Evolutionary conservation across 495 filamentous ascomycete species (phyloP).

Genomic region (Penicillium goetzii): DNA sequence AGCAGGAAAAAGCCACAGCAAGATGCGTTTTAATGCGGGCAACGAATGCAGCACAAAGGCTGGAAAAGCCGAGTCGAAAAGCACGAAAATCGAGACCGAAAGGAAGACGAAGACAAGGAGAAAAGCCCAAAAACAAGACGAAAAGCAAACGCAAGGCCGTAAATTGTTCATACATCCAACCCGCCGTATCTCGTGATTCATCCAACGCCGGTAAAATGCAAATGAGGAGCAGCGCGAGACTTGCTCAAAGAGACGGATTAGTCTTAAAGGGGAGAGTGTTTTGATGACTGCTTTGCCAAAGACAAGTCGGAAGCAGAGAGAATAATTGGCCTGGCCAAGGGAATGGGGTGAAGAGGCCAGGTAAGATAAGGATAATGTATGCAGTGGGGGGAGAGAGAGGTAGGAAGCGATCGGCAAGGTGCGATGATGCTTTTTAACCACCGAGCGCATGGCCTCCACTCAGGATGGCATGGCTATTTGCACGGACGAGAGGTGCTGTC

Average conservation of each 20-base stretch:
- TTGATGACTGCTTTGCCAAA: neutral
- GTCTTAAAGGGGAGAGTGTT: constrained; percentile 3
- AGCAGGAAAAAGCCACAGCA: constrained; percentile 36
- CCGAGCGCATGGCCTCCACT: constrained; percentile 55
- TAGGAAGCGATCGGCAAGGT: neutral
- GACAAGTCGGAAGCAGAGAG: neutral
- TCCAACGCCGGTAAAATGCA: constrained; percentile 49
- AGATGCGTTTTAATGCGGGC: constrained; percentile 28
- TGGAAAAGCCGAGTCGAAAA: constrained; percentile 20
- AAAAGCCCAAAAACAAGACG: constrained; percentile 35
- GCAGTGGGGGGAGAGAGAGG: constrained; percentile 4
- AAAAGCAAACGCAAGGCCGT: constrained; percentile 32
- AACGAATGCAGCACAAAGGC: constrained; percentile 21
- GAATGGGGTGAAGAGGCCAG: neutral
- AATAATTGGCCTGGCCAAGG: neutral
- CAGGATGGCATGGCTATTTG: constrained; percentile 54
- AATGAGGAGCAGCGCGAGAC: constrained; percentile 6
- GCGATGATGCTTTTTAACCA: constrained; percentile 24
- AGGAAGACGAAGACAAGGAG: constrained; percentile 33
- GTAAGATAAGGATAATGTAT: neutral
- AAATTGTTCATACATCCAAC: constrained; percentile 54
- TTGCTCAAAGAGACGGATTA: constrained; percentile 7
- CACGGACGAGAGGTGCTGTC: constrained; percentile 41
- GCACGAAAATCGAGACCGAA: constrained; percentile 24
- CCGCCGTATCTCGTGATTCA: constrained; percentile 47